Evolutionary conservation across 2,329 filamentous ascomycete genomes (phyloP).

Genomic region (Mycosphaerelloides madeirae): DNA sequence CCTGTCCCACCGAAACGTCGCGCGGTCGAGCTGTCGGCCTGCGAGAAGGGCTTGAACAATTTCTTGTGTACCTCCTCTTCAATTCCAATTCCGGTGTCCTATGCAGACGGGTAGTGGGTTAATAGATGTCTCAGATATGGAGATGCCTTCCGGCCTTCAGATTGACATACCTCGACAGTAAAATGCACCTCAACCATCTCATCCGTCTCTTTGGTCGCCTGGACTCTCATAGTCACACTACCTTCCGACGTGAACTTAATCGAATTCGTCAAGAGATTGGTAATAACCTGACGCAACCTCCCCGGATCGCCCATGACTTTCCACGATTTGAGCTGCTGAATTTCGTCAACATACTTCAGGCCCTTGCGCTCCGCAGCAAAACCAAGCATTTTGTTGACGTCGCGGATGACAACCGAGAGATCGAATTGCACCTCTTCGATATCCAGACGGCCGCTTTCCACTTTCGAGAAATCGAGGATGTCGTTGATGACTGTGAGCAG

Average conservation of each 20-base stretch:
- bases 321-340: constrained; percentile 58
- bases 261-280: constrained; percentile 71
- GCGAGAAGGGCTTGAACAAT: constrained; percentile 75
- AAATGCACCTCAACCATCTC: constrained; percentile 67
- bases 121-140: too few relatives aligned
- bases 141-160: too few relatives aligned
- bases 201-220: constrained; percentile 58
- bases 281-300: constrained; percentile 75
- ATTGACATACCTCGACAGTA: too few relatives aligned
- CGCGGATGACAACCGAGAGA: constrained; percentile 65
- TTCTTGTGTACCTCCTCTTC: constrained; percentile 68
- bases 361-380: constrained; percentile 80
- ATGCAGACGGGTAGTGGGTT: too few relatives aligned
- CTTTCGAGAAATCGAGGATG: constrained; percentile 84
- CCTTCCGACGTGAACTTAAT: constrained; percentile 71
- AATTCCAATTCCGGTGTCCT: constrained; percentile 77
- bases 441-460: constrained; percentile 68
- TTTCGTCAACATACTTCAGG: constrained; percentile 64
- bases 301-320: constrained; percentile 85
- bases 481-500: constrained; percentile 86
- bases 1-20: constrained; percentile 75
- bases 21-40: constrained; percentile 75
- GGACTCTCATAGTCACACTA: constrained; percentile 61
- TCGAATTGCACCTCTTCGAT: constrained; percentile 79
- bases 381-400: constrained; percentile 81